Conservation (phyloP, 176 grass and related monocot genomes). For the Zoysia japonica region DNA sequence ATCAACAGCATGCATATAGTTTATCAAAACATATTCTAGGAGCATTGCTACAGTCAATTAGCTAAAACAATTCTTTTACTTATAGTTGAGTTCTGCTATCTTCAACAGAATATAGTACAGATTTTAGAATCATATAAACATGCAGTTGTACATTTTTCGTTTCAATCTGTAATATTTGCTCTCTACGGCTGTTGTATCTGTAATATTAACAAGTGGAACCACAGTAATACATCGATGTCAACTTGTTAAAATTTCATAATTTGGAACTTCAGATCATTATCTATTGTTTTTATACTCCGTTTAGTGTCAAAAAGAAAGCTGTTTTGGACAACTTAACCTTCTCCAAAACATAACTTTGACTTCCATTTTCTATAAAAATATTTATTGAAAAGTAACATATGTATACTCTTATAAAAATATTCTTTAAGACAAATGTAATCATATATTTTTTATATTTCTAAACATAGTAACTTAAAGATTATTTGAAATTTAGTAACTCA, state of each 20-base stretch:
- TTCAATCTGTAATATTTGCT: neutral
- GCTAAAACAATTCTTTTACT: conserved; percentile 48
- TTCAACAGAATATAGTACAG: conserved; percentile 14
- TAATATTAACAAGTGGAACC: conserved; percentile 15
- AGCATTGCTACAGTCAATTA: conserved; percentile 25
- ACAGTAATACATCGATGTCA: conserved; percentile 20
- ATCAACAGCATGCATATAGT: conserved; percentile 34
- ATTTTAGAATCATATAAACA: conserved; percentile 3
- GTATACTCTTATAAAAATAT: no score
- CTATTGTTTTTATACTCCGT: neutral
- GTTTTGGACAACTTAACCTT: no score
- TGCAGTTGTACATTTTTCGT: conserved; percentile 18
- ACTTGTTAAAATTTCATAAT: neutral
- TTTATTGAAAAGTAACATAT: no score
- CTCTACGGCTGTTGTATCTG: neutral
- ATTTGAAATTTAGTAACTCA: no score
- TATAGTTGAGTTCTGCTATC: conserved; percentile 35
- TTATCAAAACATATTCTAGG: conserved; percentile 32
- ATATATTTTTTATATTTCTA: no score
- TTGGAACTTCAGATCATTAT: neutral
- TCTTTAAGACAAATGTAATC: no score
- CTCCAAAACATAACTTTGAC: no score
- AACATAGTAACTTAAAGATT: no score
- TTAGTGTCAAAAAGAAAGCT: no score
- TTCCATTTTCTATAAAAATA: no score